Base-by-base conservation (phyloP, 2,329 filamentous ascomycete species). In the Triangularia setosa region DNA sequence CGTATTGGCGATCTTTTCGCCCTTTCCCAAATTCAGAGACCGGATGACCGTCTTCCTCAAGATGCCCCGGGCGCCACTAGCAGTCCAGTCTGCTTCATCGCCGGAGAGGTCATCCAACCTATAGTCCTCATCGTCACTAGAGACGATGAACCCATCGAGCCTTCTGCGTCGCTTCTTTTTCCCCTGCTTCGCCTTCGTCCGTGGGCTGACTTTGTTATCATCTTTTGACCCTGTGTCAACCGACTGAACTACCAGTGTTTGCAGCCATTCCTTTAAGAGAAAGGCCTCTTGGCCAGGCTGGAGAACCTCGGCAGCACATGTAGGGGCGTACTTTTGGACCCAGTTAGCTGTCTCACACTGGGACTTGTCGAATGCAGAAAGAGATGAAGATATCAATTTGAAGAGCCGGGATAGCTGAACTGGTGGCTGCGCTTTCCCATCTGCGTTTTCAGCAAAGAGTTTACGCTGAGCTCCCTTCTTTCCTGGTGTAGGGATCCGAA, bases 301-400 rank as follows among this genome's bases (percentile, higher is more conserved):
- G 11, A 99, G 80, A 0, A 98, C 88, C 64, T 94, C 87, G 3
- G 80, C 79, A 2, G 92, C 87, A 35, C 78, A 80, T 25, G 75
- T 77, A 0, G 95, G 95, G 0, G 90, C 86, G 76, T 98, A 97
- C 72, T 98, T 97, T 48, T 94, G 89, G 1, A 82, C 75, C 95
- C 95, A 99, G 8, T 86, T 77, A 27, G 83, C 77, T 1, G 80
- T 81, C 72, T 98, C 94, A 70, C 90, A 96, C 58, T 83, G 84
- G 8, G 88, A 90, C 67, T 79, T 84, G 74, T 99, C 95, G 72
- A 93, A 97, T 0, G 93, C 88, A 4, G 91, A 93, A 12, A 93
- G 80, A 0, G 81, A 81, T 1, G 80, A 81, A 54, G 81, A 77
- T 30, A 97, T 81, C 0, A 82, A 80, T 2, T 80, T 74, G 70